Evolutionary conservation across 1,284 basidiomycete genomes (phyloP).

Genomic region (Microbotryomycetes sp.): DNA sequence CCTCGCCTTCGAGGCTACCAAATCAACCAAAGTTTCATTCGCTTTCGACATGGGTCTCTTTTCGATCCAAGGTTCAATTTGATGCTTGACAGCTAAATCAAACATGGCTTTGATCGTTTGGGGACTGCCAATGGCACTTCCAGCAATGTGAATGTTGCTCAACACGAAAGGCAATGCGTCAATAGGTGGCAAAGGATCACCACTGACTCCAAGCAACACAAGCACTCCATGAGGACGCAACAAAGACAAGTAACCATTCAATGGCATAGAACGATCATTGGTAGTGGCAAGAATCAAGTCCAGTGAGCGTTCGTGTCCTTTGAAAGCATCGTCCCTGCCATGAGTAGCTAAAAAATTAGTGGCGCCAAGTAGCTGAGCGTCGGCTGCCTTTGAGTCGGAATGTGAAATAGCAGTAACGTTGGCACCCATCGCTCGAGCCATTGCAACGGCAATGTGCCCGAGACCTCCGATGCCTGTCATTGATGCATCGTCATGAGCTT

Average conservation of each 20-base stretch:
- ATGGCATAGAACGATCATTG: conserved; percentile 43
- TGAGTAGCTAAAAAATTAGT: conserved; percentile 42
- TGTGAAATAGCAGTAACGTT: conserved; percentile 47
- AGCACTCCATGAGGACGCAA: conserved; percentile 45
- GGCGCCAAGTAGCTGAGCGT: conserved; percentile 46
- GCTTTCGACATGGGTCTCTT: conserved; percentile 46
- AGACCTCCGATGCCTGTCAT: conserved; percentile 46
- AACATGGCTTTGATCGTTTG: conserved; percentile 44
- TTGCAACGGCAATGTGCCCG: conserved; percentile 40
- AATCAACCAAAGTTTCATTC: conserved; percentile 26
- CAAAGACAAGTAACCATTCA: conserved; percentile 42
- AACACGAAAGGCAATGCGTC: conserved; percentile 38
- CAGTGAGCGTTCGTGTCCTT: conserved; percentile 41
- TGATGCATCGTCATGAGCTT: too few species aligned
- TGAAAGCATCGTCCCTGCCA: conserved; percentile 35
- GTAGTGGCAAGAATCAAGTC: conserved; percentile 48
- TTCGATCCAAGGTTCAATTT: conserved; percentile 45
- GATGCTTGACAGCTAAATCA: conserved; percentile 41
- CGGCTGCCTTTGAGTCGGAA: conserved; percentile 44
- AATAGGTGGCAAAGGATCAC: conserved; percentile 32
- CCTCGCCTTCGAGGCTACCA: neutral
- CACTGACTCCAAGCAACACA: conserved; percentile 41
- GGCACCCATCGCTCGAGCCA: conserved; percentile 44
- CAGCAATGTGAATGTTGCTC: conserved; percentile 38
- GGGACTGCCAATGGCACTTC: conserved; percentile 44